Base-by-base conservation (phyloP, 2,329 filamentous ascomycete species). In the Arachnopeziza araneosa region DNA sequence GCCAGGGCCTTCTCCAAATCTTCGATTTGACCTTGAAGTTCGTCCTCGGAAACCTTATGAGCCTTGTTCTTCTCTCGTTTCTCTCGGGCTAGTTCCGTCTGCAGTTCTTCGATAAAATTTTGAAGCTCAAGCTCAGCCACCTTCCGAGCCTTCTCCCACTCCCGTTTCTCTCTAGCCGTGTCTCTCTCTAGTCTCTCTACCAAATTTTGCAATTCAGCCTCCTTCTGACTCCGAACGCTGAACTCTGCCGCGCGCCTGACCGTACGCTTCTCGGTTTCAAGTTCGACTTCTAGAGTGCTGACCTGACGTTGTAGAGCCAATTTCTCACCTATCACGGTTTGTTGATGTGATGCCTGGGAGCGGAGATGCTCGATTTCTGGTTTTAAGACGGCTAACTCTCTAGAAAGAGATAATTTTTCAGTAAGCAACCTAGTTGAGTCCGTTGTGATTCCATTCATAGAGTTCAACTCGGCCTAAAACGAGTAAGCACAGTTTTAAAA, bases 181-280 rank as follows among this genome's bases (percentile, higher is more conserved):
- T 77, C 73, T 23, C 73, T 73, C 44, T 72, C 69, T 1, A 76
- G 50, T 26, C 66, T 68, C 54, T 76, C 74, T 72, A 70, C 57
- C 76, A 74, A 57, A 75, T 71, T 71, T 77, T 78, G 60, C 76
- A 71, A 44, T 66, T 72, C 71, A 72, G 54, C 61, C 71, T 71
- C 72, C 74, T 69, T 79, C 68, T 69, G 72, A 66, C 68, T 75
- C 67, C 66, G 76, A 65, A 66, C 75, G 69, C 65, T 78, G 61
- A 75, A 77, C 51, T 77, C 71, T 4, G 74, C 72, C 2, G 81
- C 81, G 56, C 86, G 83, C 66, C 87, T 83, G 9, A 83, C 78
- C 2, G 85, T 81, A n/a, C 86, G 83, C 72, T 86, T 93, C 71
- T 95, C 90, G 66, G 89, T 90, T 65, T 93, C 90, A 1, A 96